Percentiles rank a stretch among this genome's conserved stretches.
These are phyloP conservation scores for Xanthoceras sorbifolium DNA, from an alignment of 345 rosid genomes.

Conservation along the genomic window DNA sequence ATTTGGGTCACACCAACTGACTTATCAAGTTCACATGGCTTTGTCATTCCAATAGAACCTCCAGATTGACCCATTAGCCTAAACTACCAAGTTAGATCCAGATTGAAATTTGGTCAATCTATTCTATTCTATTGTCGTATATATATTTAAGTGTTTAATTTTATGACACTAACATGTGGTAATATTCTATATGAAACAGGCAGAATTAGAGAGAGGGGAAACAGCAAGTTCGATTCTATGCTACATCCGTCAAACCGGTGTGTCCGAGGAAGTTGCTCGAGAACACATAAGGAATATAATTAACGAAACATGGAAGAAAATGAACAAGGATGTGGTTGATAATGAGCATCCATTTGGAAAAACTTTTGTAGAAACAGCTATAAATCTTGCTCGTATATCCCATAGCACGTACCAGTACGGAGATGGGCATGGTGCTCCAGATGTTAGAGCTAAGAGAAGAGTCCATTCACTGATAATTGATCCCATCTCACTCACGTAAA, in stretches of 20 bases:
- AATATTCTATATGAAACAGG: slow-evolving; percentile 24
- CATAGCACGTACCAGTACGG: slow-evolving; percentile 41
- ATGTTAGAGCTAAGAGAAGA: slow-evolving; percentile 20
- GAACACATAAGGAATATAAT: slow-evolving; percentile 27
- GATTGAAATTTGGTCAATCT: no score
- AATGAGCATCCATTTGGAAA: slow-evolving; percentile 15
- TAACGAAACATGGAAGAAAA: slow-evolving; percentile 38
- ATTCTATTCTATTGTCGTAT: background rate
- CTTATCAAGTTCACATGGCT: background rate
- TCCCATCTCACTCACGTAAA: slow-evolving; percentile 29
- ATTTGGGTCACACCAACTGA: background rate
- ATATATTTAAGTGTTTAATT: background rate
- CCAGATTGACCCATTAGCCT: no score
- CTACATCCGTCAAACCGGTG: slow-evolving; percentile 37
- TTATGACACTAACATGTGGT: background rate
- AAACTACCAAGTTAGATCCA: no score
- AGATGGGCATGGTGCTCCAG: slow-evolving; percentile 46
- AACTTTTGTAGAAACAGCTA: slow-evolving; percentile 23
- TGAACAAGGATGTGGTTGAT: slow-evolving; percentile 24
- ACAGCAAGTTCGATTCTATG: slow-evolving; percentile 33
- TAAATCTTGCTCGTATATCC: slow-evolving; percentile 36
- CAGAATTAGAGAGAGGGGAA: slow-evolving; percentile 43
- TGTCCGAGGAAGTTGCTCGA: slow-evolving; percentile 30
- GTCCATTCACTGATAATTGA: slow-evolving; percentile 35
- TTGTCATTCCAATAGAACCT: no score